These are phyloP conservation scores for Wickerhamiella vanderwaltii DNA, from an alignment of 805 yeast species.

Conservation along the genomic window DNA sequence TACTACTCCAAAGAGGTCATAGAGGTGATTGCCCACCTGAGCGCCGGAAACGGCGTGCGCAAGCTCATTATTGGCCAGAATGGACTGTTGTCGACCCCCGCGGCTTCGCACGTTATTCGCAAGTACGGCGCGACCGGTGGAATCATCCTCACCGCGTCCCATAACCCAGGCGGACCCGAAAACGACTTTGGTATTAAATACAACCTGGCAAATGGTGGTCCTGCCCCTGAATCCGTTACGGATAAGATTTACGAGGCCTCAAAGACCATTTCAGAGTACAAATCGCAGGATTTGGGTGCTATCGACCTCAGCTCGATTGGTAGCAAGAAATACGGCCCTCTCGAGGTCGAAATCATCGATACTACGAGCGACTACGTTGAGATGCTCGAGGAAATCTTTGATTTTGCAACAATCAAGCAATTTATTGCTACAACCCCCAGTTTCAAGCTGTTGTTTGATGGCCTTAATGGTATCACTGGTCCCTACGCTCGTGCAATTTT, in stretches of 20 bases:
- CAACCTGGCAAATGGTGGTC: slow-evolving; percentile 91
- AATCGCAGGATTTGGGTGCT: slow-evolving; percentile 46
- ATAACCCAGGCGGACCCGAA: slow-evolving; percentile 93
- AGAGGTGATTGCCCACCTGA: slow-evolving; percentile 67
- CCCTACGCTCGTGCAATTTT: slow-evolving; percentile 85
- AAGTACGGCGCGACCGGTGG: slow-evolving; percentile 70
- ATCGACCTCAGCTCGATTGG: slow-evolving; percentile 57
- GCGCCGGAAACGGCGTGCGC: slow-evolving; percentile 83
- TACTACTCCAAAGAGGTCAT: slow-evolving; percentile 75
- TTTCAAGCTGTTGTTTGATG: slow-evolving; percentile 75
- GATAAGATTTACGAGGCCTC: slow-evolving; percentile 70
- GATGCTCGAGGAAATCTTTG: slow-evolving; percentile 76
- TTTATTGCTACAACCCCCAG: slow-evolving; percentile 47
- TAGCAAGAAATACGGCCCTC: slow-evolving; percentile 30
- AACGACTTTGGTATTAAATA: slow-evolving; percentile 93
- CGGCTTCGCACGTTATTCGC: slow-evolving; percentile 88
- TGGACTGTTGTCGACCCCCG: slow-evolving; percentile 89
- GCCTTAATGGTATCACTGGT: slow-evolving; percentile 91
- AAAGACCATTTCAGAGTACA: slow-evolving; percentile 45
- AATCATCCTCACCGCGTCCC: slow-evolving; percentile 89
- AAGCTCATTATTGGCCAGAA: slow-evolving; percentile 77
- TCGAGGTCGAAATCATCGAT: slow-evolving; percentile 73
- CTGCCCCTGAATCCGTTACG: slow-evolving; percentile 94
- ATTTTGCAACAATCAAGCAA: slow-evolving; percentile 62
- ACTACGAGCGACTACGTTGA: slow-evolving; percentile 65